Evolutionary conservation across 169 alveolate species (phyloP).

Genomic region (Cryptosporidium sp.): DNA sequence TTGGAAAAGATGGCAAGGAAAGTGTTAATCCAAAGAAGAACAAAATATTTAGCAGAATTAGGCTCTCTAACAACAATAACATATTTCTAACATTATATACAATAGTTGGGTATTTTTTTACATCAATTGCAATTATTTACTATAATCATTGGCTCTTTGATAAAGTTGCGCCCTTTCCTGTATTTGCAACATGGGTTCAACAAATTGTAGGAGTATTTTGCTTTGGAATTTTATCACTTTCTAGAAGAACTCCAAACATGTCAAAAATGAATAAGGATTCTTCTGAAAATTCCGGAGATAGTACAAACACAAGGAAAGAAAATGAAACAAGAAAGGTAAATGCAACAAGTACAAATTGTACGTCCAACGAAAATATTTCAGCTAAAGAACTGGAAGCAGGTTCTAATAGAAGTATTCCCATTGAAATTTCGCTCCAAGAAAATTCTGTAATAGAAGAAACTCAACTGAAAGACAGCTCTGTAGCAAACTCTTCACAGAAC

Average conservation of each 20-base stretch:
- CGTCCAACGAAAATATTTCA: constrained; percentile 40
- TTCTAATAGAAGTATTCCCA: not conserved
- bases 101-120: constrained; percentile 70
- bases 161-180: constrained; percentile 73
- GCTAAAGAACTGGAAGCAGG: constrained; percentile 18
- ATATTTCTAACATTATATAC: constrained; percentile 50
- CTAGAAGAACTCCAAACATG: constrained; percentile 37
- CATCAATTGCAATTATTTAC: constrained; percentile 64
- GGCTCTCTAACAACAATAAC: constrained; percentile 19
- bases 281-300: not conserved
- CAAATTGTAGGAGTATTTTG: constrained; percentile 67
- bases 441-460: not conserved
- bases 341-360: constrained; percentile 35
- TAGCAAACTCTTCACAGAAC: too few species aligned
- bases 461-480: not conserved
- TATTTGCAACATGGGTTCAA: constrained; percentile 74
- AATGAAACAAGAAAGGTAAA: not conserved
- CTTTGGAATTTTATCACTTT: constrained; percentile 45
- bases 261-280: constrained; percentile 29
- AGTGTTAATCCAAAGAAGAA: not conserved
- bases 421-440: constrained; percentile 19
- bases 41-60: constrained; percentile 12
- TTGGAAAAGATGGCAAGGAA: not conserved
- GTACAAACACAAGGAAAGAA: not conserved
- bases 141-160: constrained; percentile 72